Evolutionary conservation across 2,329 filamentous ascomycete genomes (phyloP).

Genomic region (Botryosphaeria dothidea): DNA sequence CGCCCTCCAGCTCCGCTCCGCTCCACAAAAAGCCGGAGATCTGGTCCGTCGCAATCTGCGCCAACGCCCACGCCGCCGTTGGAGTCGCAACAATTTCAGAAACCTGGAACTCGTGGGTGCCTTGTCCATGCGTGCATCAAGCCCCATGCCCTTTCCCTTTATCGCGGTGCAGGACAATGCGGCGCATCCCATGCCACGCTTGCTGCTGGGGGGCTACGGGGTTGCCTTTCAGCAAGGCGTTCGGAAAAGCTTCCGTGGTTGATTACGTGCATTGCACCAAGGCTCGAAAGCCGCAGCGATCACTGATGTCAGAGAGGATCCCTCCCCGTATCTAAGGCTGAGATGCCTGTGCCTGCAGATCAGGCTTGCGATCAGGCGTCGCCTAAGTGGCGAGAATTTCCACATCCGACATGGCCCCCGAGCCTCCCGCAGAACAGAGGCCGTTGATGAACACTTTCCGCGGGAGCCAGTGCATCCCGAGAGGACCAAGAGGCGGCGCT

Average conservation of each 20-base stretch:
- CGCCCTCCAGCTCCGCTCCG: not conserved
- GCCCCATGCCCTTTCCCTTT: not conserved
- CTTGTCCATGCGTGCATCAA: conserved; percentile 1
- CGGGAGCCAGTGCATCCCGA: not conserved
- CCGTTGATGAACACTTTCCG: not conserved
- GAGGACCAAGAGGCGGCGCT: not conserved
- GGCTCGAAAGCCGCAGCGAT: conserved; percentile 4
- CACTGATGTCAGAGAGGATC: conserved; percentile 17
- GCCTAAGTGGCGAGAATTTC: not conserved
- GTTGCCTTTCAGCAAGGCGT: not conserved
- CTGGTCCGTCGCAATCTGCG: conserved; percentile 13
- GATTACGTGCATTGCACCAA: not conserved
- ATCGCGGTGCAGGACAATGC: not conserved
- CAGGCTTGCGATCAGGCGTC: conserved; percentile 1
- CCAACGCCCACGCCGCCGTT: conserved; percentile 8
- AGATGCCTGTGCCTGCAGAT: conserved; percentile 9
- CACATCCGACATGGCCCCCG: conserved; percentile 7
- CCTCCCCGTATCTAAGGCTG: conserved; percentile 12
- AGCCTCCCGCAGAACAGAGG: conserved; percentile 2
- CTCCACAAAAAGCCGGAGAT: conserved; percentile 20
- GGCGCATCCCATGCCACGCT: not conserved
- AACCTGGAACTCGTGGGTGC: conserved; percentile 7
- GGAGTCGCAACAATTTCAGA: not conserved
- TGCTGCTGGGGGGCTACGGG: not conserved
- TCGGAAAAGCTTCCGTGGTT: not conserved